Evolutionary conservation across 495 filamentous ascomycete genomes (phyloP).

Genomic region (Lasiosphaeria ovina): DNA sequence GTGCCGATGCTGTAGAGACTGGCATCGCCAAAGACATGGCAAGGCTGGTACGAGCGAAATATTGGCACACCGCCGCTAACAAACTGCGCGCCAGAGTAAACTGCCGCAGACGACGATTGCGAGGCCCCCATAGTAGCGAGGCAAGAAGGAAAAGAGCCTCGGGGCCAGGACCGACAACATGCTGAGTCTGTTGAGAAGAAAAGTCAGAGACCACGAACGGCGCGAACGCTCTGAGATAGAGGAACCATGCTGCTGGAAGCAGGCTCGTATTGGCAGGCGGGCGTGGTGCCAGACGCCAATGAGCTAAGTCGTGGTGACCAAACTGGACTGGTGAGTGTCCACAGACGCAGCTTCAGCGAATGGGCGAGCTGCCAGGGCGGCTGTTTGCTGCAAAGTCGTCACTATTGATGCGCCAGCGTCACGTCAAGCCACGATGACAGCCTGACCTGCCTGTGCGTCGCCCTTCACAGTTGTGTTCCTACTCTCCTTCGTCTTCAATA

Average conservation of each 20-base stretch:
- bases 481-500: neutral
- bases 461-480: constrained; percentile 5
- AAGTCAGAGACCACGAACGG: neutral
- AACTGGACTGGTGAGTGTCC: neutral
- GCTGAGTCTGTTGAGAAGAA: neutral
- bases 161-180: neutral
- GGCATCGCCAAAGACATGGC: constrained; percentile 20
- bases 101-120: constrained; percentile 6
- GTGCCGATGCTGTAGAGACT: constrained; percentile 18
- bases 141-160: neutral
- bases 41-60: constrained; percentile 10
- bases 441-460: neutral
- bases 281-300: neutral
- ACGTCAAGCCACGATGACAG: constrained; percentile 1
- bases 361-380: neutral
- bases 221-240: neutral
- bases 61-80: constrained; percentile 9
- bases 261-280: neutral
- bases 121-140: constrained; percentile 14
- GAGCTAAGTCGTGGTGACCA: neutral
- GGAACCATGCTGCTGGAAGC: neutral
- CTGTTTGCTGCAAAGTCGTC: neutral
- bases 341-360: constrained; percentile 2
- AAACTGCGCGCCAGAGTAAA: constrained; percentile 12
- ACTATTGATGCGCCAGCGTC: constrained; percentile 6